Conservation (phyloP, 164 flowering plant species). For the Taxillus chinensis region DNA sequence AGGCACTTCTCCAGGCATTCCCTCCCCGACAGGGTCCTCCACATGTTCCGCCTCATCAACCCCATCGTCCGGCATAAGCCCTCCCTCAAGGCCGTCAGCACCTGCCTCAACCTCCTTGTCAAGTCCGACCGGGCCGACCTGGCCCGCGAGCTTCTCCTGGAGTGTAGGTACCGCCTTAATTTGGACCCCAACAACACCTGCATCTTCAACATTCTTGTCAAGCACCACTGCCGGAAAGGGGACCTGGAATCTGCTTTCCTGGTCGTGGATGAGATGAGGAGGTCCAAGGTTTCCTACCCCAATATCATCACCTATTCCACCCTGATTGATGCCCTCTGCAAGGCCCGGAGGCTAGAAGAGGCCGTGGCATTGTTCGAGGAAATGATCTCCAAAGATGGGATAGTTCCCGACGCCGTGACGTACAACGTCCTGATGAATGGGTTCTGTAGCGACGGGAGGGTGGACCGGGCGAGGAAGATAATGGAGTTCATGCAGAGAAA, state of each 20-base stretch:
- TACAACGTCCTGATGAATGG: constrained; percentile 71
- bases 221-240: constrained; percentile 68
- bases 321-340: constrained; percentile 62
- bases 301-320: constrained; percentile 86
- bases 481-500: constrained; percentile 72
- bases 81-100: constrained; percentile 75
- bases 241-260: constrained; percentile 58
- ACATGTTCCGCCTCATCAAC: constrained; percentile 50
- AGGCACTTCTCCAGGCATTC: constrained; percentile 48
- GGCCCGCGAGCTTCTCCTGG: constrained; percentile 40
- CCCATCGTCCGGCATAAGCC: constrained; percentile 64
- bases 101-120: constrained; percentile 74
- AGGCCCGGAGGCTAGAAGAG: constrained; percentile 45
- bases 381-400: constrained; percentile 62
- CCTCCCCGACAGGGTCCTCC: constrained; percentile 50
- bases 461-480: constrained; percentile 57
- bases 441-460: constrained; percentile 66
- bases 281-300: constrained; percentile 39
- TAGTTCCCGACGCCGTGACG: constrained; percentile 68
- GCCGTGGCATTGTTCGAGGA: constrained; percentile 83
- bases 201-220: constrained; percentile 78
- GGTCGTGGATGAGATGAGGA: constrained; percentile 70
- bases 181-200: constrained; percentile 76
- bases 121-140: constrained; percentile 52
- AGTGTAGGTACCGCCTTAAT: constrained; percentile 26